Conservation (phyloP, 768 basidiomycete species). For the Phaffia australis region DNA sequence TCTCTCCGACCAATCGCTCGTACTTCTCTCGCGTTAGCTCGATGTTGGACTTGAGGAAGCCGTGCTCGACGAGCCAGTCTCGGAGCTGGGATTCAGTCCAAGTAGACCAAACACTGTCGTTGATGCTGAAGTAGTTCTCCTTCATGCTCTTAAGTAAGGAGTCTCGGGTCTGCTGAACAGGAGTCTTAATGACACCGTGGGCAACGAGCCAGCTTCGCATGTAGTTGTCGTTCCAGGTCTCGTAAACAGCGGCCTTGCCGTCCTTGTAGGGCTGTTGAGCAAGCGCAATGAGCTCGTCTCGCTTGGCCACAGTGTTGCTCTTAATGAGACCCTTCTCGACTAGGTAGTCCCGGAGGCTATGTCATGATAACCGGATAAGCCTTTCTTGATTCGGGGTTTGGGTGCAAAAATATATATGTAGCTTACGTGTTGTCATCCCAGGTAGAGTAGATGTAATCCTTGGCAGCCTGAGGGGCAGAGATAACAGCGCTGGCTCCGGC, state of each 20-base stretch:
- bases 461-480: slow-evolving; percentile 44
- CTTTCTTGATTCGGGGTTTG: slow-evolving; percentile 22
- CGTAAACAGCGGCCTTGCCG: slow-evolving; percentile 53
- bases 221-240: slow-evolving; percentile 76
- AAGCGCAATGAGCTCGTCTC: slow-evolving; percentile 56
- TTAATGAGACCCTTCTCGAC: slow-evolving; percentile 63
- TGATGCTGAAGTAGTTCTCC: slow-evolving; percentile 56
- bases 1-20: slow-evolving; percentile 40
- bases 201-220: slow-evolving; percentile 73
- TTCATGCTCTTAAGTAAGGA: slow-evolving; percentile 58
- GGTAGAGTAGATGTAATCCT: slow-evolving; percentile 77
- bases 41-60: slow-evolving; percentile 59
- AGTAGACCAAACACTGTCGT: slow-evolving; percentile 29
- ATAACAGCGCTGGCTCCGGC: slow-evolving; percentile 34
- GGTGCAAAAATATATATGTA: slow-evolving; percentile 35
- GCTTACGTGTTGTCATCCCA: slow-evolving; percentile 64
- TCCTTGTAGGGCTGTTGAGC: slow-evolving; percentile 60
- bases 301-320: slow-evolving; percentile 51
- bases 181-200: slow-evolving; percentile 60
- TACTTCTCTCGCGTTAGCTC: slow-evolving; percentile 29
- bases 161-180: slow-evolving; percentile 51
- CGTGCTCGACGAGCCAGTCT: slow-evolving; percentile 65
- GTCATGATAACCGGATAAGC: neutral
- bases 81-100: slow-evolving; percentile 74
- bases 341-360: slow-evolving; percentile 49